These are phyloP conservation scores for Curvularia sp. DNA, from an alignment of 2,329 filamentous ascomycete species.

Conservation along the genomic window DNA sequence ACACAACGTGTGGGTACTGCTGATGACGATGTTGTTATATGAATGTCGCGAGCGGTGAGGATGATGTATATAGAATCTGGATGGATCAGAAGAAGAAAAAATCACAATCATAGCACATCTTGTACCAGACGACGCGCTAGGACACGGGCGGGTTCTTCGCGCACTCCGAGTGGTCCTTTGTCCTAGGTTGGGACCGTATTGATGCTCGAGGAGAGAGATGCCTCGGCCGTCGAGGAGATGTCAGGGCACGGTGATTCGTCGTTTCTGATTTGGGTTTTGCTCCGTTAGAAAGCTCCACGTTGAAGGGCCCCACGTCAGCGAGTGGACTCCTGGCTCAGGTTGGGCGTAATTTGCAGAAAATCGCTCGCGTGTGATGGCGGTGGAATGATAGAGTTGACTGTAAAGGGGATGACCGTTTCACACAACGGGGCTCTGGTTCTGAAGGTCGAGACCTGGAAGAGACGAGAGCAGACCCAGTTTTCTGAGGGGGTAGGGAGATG, in stretches of 20 bases:
- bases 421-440: not conserved
- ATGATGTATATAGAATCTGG: conserved; percentile 13
- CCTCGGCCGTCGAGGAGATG: conserved; percentile 28
- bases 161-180: conserved; percentile 17
- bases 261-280: conserved; percentile 3
- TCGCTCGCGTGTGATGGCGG: not conserved
- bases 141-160: conserved; percentile 12
- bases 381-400: too few species aligned
- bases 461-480: not conserved
- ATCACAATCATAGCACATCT: conserved; percentile 13
- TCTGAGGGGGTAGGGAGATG: not conserved
- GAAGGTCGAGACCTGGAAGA: not conserved
- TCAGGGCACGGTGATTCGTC: conserved; percentile 24
- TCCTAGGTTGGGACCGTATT: conserved; percentile 15
- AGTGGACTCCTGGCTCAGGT: conserved; percentile 9
- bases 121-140: conserved; percentile 23
- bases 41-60: not conserved
- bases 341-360: not conserved
- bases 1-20: too few species aligned
- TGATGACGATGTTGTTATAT: not conserved
- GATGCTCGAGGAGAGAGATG: conserved; percentile 22
- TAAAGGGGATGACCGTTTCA: not conserved
- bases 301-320: not conserved
- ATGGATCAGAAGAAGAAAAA: conserved; percentile 3
- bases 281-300: conserved; percentile 12